Conservation (phyloP, 345 rosid genomes). For the Citrus sinensis region DNA sequence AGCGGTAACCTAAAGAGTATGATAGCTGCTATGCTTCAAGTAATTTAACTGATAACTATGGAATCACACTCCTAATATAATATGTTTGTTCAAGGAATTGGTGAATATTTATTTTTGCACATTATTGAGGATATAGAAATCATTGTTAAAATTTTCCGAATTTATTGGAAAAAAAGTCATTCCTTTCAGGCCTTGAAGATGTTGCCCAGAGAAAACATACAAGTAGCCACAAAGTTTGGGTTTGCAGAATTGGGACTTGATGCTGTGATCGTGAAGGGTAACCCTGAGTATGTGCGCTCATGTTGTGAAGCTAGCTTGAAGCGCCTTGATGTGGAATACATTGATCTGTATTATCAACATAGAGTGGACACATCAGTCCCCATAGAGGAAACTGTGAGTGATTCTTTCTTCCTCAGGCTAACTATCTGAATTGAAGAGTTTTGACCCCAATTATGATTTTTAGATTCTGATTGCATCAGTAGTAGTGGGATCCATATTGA, state of each 20-base stretch:
- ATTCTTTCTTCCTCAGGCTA: background rate
- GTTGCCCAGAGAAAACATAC: slow-evolving; percentile 29
- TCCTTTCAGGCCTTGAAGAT: slow-evolving; percentile 22
- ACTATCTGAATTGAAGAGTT: background rate
- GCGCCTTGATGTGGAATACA: slow-evolving; percentile 29
- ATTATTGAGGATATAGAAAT: background rate
- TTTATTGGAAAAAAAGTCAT: background rate
- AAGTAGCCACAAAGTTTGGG: slow-evolving; percentile 30
- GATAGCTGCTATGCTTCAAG: background rate
- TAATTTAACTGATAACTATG: background rate
- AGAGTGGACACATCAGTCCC: slow-evolving; percentile 24
- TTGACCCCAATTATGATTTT: background rate
- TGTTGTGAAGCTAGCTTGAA: slow-evolving; percentile 30
- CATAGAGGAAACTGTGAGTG: slow-evolving; percentile 28
- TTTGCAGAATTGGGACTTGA: background rate
- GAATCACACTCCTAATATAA: no score
- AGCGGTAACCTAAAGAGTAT: background rate
- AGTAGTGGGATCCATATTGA: no score
- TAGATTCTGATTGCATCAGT: no score
- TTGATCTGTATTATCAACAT: slow-evolving; percentile 35
- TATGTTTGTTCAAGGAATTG: no score
- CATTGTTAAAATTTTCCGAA: background rate
- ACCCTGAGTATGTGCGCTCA: slow-evolving; percentile 29
- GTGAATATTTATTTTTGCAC: background rate
- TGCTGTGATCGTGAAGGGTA: background rate